phyloP scores from a whole-genome alignment of 2,329 filamentous ascomycete species.

The Paraphoma chrysanthemicola region DNA sequence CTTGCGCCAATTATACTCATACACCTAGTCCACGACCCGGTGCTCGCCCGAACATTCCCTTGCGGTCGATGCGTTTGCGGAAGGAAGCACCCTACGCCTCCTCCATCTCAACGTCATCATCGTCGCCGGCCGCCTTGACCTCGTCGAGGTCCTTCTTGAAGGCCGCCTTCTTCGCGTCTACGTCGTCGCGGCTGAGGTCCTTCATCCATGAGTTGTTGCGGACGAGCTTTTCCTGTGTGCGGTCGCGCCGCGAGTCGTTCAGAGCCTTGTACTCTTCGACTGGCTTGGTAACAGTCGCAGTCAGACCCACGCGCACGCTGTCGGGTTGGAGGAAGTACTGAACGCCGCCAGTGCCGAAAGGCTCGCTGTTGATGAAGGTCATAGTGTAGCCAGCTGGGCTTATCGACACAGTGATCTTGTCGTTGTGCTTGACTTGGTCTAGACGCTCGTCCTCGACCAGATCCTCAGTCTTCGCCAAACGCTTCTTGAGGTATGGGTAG shows the following conservation, averaged over 20 bases:
- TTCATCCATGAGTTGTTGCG: constrained; percentile 57
- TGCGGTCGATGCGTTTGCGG: not conserved
- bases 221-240: constrained; percentile 51
- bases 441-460: constrained; percentile 39
- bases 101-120: constrained; percentile 43
- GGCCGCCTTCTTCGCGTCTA: constrained; percentile 51
- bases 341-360: constrained; percentile 36
- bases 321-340: constrained; percentile 52
- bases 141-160: constrained; percentile 43
- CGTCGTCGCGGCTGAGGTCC: constrained; percentile 54
- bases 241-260: constrained; percentile 40
- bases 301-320: constrained; percentile 42
- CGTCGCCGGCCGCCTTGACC: constrained; percentile 22
- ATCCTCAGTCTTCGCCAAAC: constrained; percentile 45
- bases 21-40: not conserved
- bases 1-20: not conserved
- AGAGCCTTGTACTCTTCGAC: constrained; percentile 40
- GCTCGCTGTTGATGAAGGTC: constrained; percentile 52
- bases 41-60: not conserved
- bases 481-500: constrained; percentile 52
- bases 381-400: constrained; percentile 52
- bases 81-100: constrained; percentile 18
- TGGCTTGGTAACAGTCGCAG: constrained; percentile 43
- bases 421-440: constrained; percentile 42
- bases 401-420: constrained; percentile 55